These are phyloP conservation scores for Haplosporangium sp. DNA, from an alignment of 371 early-diverging fungal species.

Conservation along the genomic window DNA sequence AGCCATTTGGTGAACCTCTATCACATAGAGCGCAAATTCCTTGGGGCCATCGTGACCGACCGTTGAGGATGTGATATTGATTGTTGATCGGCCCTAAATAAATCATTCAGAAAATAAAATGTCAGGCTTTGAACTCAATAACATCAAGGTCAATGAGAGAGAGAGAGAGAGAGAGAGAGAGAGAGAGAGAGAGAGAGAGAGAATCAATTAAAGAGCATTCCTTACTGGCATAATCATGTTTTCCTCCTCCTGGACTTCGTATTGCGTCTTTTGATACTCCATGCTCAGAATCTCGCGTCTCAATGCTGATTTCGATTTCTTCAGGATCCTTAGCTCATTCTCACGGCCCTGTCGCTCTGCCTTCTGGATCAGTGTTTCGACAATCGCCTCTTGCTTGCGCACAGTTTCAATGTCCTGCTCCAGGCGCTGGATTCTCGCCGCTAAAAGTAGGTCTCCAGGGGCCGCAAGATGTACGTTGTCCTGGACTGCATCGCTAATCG, in stretches of 20 bases:
- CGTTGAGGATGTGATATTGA: conserved; percentile 69
- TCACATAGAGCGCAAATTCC: conserved; percentile 79
- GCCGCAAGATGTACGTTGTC: conserved; percentile 69
- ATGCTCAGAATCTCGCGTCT: conserved; percentile 70
- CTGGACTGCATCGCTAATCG: conserved; percentile 17
- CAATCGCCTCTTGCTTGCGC: conserved; percentile 75
- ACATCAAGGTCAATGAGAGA: no score
- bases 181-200: not conserved
- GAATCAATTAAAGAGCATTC: not conserved
- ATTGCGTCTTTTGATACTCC: conserved; percentile 74
- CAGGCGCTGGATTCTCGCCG: conserved; percentile 62
- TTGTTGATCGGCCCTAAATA: conserved; percentile 67
- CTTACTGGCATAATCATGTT: conserved; percentile 75
- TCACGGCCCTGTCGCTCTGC: conserved; percentile 63
- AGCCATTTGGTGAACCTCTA: conserved; percentile 79
- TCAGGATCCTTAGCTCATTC: conserved; percentile 71
- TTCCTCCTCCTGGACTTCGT: conserved; percentile 73
- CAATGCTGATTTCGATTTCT: conserved; percentile 67
- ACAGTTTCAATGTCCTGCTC: conserved; percentile 67
- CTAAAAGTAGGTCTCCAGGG: conserved; percentile 77
- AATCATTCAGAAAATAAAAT: not conserved
- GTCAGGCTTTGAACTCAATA: no score
- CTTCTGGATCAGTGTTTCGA: conserved; percentile 70
- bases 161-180: no score
- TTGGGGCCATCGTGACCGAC: conserved; percentile 67